These are phyloP conservation scores for Neostapfia colusana DNA, from an alignment of 176 grass and related monocot genomes.

Conservation along the genomic window DNA sequence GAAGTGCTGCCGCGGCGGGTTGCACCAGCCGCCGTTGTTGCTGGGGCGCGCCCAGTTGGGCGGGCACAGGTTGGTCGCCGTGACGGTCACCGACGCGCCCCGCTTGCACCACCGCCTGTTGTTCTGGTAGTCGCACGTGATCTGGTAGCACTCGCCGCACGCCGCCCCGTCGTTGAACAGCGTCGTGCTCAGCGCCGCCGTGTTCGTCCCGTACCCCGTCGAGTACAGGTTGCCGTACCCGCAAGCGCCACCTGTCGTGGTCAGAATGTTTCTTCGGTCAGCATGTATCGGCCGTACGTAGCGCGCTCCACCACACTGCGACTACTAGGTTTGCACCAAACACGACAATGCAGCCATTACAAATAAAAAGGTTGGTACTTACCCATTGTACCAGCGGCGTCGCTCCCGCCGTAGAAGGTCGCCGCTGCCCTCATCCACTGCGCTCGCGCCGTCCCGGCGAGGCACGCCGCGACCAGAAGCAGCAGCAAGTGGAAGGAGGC, in stretches of 20 bases:
- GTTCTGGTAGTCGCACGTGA: slow-evolving; percentile 45
- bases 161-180: slow-evolving; percentile 64
- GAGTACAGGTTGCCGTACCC: slow-evolving; percentile 81
- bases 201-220: slow-evolving; percentile 73
- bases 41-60: slow-evolving; percentile 55
- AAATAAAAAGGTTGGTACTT: neutral
- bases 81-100: slow-evolving; percentile 54
- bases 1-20: slow-evolving; percentile 76
- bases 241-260: slow-evolving; percentile 76
- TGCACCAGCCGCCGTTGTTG: slow-evolving; percentile 82
- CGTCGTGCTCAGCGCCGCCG: slow-evolving; percentile 66
- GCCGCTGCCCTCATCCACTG: neutral
- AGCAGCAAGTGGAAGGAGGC: neutral
- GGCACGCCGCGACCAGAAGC: slow-evolving; percentile 23
- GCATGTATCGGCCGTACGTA: too few relatives aligned
- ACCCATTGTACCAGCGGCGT: slow-evolving; percentile 83
- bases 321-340: too few relatives aligned
- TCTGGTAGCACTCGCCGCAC: slow-evolving; percentile 79
- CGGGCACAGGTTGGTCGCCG: slow-evolving; percentile 86
- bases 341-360: neutral
- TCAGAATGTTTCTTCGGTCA: neutral
- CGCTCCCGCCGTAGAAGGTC: slow-evolving; percentile 69
- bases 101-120: slow-evolving; percentile 41
- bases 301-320: too few relatives aligned
- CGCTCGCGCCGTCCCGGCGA: slow-evolving; percentile 15